These are phyloP conservation scores for Canavalia gladiata DNA, from an alignment of 306 rosid genomes.

Conservation along the genomic window DNA sequence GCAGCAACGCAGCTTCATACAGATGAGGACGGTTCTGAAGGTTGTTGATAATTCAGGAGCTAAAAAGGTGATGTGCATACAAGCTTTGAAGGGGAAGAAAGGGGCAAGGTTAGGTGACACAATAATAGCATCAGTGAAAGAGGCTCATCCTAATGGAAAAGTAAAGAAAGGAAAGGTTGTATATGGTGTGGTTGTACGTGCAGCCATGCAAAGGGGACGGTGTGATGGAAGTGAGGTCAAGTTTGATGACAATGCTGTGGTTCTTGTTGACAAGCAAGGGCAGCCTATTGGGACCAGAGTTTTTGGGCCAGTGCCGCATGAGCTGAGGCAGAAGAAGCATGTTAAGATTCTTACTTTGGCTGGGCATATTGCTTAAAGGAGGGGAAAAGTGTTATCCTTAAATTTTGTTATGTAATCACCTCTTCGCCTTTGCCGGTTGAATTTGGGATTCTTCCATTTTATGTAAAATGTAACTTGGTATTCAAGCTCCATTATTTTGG, in stretches of 20 bases:
- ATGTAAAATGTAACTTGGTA: no score
- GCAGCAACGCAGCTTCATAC: constrained; percentile 87
- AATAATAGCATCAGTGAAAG: constrained; percentile 87
- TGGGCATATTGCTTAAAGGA: constrained; percentile 74
- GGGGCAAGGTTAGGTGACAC: constrained; percentile 96
- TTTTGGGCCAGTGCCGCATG: constrained; percentile 93
- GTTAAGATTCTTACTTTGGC: constrained; percentile 91
- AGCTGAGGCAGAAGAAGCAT: constrained; percentile 87
- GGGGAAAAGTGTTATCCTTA: constrained; percentile 18
- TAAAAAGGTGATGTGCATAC: constrained; percentile 94
- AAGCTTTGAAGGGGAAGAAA: constrained; percentile 85
- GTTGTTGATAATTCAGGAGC: constrained; percentile 92
- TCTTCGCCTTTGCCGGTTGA: no score
- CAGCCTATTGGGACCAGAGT: constrained; percentile 94
- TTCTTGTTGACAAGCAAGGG: constrained; percentile 91
- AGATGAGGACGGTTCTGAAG: constrained; percentile 94
- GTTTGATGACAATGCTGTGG: constrained; percentile 88
- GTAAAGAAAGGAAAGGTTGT: constrained; percentile 67
- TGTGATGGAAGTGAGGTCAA: constrained; percentile 94
- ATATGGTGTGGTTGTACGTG: constrained; percentile 75
- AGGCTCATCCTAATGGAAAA: constrained; percentile 86
- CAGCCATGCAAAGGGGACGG: constrained; percentile 79
- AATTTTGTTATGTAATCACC: background rate
- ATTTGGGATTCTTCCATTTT: no score
- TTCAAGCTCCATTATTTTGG: no score